Evolutionary conservation across 257 asterid genomes (phyloP), one percentile per base, ranked within the genome.

Genomic region (Fraxinus pennsylvanica): DNA sequence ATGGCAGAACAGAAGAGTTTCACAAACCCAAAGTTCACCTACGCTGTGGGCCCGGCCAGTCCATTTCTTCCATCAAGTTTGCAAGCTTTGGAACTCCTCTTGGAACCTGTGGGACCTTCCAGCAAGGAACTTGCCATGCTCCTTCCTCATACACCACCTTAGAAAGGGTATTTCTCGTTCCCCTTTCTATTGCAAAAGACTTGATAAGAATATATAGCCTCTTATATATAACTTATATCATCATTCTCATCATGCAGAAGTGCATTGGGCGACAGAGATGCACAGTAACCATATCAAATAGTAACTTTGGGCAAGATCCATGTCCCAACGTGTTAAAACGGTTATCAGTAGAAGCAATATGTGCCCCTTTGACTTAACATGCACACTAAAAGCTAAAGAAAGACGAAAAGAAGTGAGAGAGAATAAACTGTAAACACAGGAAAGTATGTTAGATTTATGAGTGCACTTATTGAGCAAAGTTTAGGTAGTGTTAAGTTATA

Each of bases 21-120:
- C 96, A 74, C 85, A 87, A 77, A 12, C 94, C 98, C 41, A 93
- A 93, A 84, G 87, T 91, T 66, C 98, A 83, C 80, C 96, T 95
- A 75, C 87, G 38, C 6, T 93, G 98, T 79, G 87, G 88, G 32
- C 83, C 84, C 1, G 94, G 96, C 15, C 88, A 89, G 72, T 80
- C 85, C n/a, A 95, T 95, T 73, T 83, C 98, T 73, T 82, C 97
- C 39, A 91, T 95, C 77, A 90, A 91, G 84, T 95, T 95, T 84
- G 99, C 99, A 12, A 95, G 99, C 92, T 95, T 93, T 25, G 99
- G 99, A 81, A 95, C 97, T 75, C 94, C 99, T 67, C 75, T 81
- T 1, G 99, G 99, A 71, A 90, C 91, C 32, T 95, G 99, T 75
- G 99, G 99, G 63, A 88, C 78, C 77, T 93, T 95, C 91, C 89